A percentile compares a stretch with the other conserved stretches of the same genome.
These are phyloP conservation scores for Edaphochlamys debaryana DNA, from an alignment of 139 green algal genomes.

Conservation along the genomic window DNA sequence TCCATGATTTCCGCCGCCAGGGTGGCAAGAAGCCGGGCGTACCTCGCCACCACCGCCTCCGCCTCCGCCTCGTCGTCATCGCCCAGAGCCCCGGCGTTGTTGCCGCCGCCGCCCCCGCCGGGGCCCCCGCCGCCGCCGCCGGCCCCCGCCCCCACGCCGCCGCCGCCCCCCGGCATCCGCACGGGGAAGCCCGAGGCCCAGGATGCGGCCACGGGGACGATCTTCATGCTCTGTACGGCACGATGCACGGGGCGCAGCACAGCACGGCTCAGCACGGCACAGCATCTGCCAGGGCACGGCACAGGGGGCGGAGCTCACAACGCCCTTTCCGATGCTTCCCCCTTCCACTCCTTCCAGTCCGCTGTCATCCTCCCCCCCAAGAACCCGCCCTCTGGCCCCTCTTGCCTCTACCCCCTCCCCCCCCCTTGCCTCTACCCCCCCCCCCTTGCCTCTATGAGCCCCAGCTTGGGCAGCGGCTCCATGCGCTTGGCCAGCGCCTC, in stretches of 20 bases:
- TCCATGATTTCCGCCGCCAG: conserved; percentile 88
- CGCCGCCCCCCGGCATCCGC: neutral
- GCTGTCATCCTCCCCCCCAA: too few relatives aligned
- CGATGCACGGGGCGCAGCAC: too few relatives aligned
- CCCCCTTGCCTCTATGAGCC: conserved; percentile 67
- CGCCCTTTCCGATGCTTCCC: too few relatives aligned
- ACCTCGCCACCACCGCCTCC: too few relatives aligned
- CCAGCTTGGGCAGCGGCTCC: conserved; percentile 84
- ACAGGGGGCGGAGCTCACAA: too few relatives aligned
- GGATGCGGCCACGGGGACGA: conserved; percentile 62
- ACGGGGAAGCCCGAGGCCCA: conserved; percentile 66
- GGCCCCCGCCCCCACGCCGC: neutral
- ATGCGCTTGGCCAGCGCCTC: conserved; percentile 91
- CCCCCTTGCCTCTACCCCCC: neutral
- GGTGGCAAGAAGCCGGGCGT: too few relatives aligned
- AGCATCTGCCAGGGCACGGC: too few relatives aligned
- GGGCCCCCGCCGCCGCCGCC: neutral
- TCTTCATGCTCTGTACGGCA: conserved; percentile 52
- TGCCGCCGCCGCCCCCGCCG: neutral
- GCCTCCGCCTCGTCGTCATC: conserved; percentile 60
- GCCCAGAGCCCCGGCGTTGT: conserved; percentile 20
- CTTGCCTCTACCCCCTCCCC: neutral
- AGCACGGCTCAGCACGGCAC: too few relatives aligned
- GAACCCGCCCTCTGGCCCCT: too few relatives aligned
- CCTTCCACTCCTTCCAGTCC: too few relatives aligned